Evolutionary conservation across 2,329 filamentous ascomycete species (phyloP).

Genomic region (Helotiales sp.): DNA sequence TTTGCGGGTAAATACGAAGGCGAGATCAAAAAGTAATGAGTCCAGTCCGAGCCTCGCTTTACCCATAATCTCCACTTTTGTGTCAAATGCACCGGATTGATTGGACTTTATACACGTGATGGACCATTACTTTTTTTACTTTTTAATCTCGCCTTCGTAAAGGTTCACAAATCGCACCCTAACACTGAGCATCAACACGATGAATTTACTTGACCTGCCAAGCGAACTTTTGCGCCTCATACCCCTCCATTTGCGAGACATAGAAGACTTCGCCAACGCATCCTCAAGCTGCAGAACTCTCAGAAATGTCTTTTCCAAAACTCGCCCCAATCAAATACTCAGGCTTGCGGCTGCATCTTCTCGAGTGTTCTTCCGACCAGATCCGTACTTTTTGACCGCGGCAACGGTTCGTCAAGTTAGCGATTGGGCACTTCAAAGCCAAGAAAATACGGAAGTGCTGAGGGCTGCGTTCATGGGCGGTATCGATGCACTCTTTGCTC

Average conservation of each 20-base stretch:
- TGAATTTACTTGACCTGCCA: background rate
- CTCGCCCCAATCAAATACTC: constrained; percentile 41
- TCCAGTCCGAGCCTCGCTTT: too few relatives aligned
- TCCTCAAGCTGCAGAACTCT: constrained; percentile 37
- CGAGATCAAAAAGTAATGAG: too few relatives aligned
- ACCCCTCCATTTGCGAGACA: constrained; percentile 31
- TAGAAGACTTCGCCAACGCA: constrained; percentile 43
- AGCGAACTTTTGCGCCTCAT: background rate
- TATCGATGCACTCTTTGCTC: background rate
- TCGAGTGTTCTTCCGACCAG: background rate
- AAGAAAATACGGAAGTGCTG: background rate
- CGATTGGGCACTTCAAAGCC: background rate
- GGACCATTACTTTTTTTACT: too few relatives aligned
- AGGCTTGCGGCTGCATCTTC: constrained; percentile 13
- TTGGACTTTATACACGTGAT: too few relatives aligned
- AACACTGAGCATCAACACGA: too few relatives aligned
- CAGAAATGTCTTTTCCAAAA: constrained; percentile 30
- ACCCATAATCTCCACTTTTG: too few relatives aligned
- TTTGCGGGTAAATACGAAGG: too few relatives aligned
- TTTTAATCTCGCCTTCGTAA: too few relatives aligned
- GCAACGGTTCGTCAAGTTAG: background rate
- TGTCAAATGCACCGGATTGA: too few relatives aligned
- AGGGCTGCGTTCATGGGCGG: background rate
- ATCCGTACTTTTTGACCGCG: background rate
- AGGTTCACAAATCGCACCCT: too few relatives aligned